Base-by-base conservation (phyloP, 768 basidiomycete genomes). In the Sarcomyxa edulis region DNA sequence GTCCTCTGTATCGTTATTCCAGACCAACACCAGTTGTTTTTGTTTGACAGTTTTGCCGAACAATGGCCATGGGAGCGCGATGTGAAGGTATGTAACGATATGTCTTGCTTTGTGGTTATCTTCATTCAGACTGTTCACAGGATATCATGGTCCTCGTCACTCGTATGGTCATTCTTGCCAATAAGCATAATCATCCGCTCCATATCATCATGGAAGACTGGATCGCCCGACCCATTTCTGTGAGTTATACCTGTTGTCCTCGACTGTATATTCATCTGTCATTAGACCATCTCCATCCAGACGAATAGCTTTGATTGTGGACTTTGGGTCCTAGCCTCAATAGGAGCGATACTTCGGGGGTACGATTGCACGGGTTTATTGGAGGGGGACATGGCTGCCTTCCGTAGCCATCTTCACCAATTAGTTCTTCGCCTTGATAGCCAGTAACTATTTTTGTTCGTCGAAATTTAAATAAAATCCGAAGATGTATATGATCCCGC, bases 1-100 rank as follows among this genome's bases (percentile, higher is more conserved):
- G 59, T 65, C 1, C 41, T 64, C 22, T 58, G 56, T 39, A 47
- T 47, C 6, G 47, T 54, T 0, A 37, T 44, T 18, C 37, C 53
- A 3, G 8, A 4, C 1, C 7, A 18, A 6, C 39, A 44, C 2
- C 32, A 51, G 16, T 18, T 64, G 0, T 40, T 46, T 15, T 32
- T 66, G 1, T 64, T 61, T 34, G 62, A 66, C 35, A 66, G 63
- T 29, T 41, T 66, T 6, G 51, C 32, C 5, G 19, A 27, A 1
- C 26, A 33, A 4, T 6, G n/a, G 3, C 36, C 36, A 0, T 53
- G 49, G 47, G 12, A 30, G 1, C 31, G 24, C 11, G 48, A 48
- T 22, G 14, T 52, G 6, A 39, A 30, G 18, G 45, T 43, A 38
- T 30, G 20, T 18, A 20, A 40, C 39, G 22, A n/a, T n/a, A n/a